Evolutionary conservation across 441 rosid species (phyloP).

Genomic region (Daphne laureola): DNA sequence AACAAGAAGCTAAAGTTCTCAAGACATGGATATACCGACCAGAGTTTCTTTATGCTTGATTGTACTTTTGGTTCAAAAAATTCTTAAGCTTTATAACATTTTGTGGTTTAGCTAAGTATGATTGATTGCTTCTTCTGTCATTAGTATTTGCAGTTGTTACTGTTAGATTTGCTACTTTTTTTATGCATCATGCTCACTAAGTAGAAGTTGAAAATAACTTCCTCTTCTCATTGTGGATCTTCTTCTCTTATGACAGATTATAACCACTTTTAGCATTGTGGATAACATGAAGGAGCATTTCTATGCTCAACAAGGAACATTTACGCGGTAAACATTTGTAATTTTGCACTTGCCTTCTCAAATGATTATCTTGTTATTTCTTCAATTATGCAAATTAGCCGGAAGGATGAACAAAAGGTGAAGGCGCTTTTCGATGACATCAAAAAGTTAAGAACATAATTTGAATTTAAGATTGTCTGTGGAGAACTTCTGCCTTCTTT

Average conservation of each 20-base stretch:
- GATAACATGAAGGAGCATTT: constrained; percentile 88
- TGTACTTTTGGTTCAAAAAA: no score
- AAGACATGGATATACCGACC: constrained; percentile 50
- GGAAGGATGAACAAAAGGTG: constrained; percentile 49
- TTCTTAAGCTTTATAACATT: no score
- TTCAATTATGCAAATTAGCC: constrained; percentile 7
- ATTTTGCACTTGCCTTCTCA: constrained; percentile 8
- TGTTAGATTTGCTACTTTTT: neutral
- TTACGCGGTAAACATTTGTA: constrained; percentile 37
- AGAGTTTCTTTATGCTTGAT: no score
- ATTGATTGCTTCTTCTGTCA: neutral
- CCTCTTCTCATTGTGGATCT: neutral
- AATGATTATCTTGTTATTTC: neutral
- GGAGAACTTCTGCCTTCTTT: no score
- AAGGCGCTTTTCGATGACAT: constrained; percentile 72
- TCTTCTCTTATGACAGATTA: constrained; percentile 46
- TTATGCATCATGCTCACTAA: no score
- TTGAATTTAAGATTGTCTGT: no score
- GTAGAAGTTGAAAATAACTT: neutral
- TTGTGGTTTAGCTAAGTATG: no score
- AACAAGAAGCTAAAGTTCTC: constrained; percentile 74
- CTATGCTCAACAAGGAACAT: constrained; percentile 42
- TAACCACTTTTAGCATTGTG: constrained; percentile 83
- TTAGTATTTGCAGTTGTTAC: no score
- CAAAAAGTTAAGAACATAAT: constrained; percentile 62